Evolutionary conservation across 352 stramenopile genomes (phyloP).

Genomic region (Globisporangium nodosum): DNA sequence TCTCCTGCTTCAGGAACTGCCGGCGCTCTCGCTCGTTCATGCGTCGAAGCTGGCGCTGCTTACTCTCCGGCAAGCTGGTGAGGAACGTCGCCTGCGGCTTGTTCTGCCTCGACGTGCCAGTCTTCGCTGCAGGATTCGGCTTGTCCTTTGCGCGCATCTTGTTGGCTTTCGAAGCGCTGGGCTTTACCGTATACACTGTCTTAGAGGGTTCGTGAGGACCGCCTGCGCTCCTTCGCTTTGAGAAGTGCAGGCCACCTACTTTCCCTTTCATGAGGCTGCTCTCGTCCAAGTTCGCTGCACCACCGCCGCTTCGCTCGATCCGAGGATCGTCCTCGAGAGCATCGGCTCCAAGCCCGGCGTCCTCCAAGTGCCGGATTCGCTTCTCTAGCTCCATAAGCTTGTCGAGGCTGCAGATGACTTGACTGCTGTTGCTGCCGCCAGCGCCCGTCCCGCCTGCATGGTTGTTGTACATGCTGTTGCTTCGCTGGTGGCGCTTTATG

Average conservation of each 20-base stretch:
- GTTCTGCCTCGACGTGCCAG: conserved; percentile 10
- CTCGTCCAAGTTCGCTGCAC: conserved; percentile 19
- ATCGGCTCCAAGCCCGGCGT: conserved; percentile 44
- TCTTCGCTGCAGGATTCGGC: conserved; percentile 9
- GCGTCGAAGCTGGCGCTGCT: conserved; percentile 50
- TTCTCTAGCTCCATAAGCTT: conserved; percentile 89
- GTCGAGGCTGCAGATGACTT: conserved; percentile 76
- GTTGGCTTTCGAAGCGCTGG: conserved; percentile 10
- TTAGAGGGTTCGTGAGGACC: conserved; percentile 36
- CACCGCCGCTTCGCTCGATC: conserved; percentile 9
- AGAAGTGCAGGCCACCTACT: conserved; percentile 36
- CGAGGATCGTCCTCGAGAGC: conserved; percentile 26
- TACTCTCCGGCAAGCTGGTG: conserved; percentile 53
- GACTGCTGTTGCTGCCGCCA: conserved; percentile 16
- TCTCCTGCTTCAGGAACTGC: conserved; percentile 54
- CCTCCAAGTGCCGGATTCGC: conserved; percentile 81
- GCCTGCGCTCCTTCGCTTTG: conserved; percentile 36
- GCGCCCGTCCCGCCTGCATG: conserved; percentile 7
- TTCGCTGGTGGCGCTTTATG: conserved; percentile 10
- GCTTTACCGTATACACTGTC: conserved; percentile 56
- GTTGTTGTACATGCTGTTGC: conserved; percentile 32
- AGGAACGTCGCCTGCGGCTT: conserved; percentile 36
- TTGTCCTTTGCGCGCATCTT: conserved; percentile 34
- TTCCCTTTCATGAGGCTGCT: conserved; percentile 18
- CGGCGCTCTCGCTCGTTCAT: conserved; percentile 64